These are phyloP conservation scores for Alternaria metachromatica DNA, from an alignment of 2,329 filamentous ascomycete genomes.

Conservation along the genomic window DNA sequence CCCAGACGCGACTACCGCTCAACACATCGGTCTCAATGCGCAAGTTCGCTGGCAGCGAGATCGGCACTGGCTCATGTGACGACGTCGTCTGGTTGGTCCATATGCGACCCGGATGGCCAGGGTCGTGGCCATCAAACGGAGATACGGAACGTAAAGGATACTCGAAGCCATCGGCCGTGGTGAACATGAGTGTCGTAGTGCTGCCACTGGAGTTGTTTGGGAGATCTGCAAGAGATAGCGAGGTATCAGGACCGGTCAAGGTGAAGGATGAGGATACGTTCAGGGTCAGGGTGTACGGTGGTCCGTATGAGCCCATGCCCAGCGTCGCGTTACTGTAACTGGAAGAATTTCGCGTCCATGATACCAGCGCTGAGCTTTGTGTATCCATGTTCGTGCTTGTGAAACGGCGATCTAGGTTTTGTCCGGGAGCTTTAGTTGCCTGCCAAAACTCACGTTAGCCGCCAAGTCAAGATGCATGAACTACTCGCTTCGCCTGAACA, in stretches of 20 bases:
- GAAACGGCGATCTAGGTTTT: conserved; percentile 54
- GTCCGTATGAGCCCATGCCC: conserved; percentile 53
- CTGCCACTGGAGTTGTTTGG: conserved; percentile 15
- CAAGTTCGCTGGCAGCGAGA: conserved; percentile 46
- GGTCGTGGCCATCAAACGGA: conserved; percentile 54
- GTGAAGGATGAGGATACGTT: conserved; percentile 52
- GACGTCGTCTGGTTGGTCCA: conserved; percentile 59
- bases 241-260: conserved; percentile 54
- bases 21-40: conserved; percentile 55
- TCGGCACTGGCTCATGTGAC: conserved; percentile 50
- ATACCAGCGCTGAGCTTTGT: conserved; percentile 29
- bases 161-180: conserved; percentile 43
- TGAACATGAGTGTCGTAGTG: conserved; percentile 51
- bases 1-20: conserved; percentile 59
- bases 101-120: conserved; percentile 58
- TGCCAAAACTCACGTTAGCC: background rate
- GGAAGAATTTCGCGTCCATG: conserved; percentile 38
- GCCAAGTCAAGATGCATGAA: background rate
- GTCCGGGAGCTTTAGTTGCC: conserved; percentile 49
- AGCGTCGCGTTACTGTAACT: conserved; percentile 24
- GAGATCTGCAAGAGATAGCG: conserved; percentile 44
- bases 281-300: conserved; percentile 55
- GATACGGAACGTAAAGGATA: conserved; percentile 60
- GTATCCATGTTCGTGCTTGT: conserved; percentile 6
- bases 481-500: background rate